Conservation (phyloP, 768 basidiomycete genomes). For the Hydnomerulius pinastri region DNA sequence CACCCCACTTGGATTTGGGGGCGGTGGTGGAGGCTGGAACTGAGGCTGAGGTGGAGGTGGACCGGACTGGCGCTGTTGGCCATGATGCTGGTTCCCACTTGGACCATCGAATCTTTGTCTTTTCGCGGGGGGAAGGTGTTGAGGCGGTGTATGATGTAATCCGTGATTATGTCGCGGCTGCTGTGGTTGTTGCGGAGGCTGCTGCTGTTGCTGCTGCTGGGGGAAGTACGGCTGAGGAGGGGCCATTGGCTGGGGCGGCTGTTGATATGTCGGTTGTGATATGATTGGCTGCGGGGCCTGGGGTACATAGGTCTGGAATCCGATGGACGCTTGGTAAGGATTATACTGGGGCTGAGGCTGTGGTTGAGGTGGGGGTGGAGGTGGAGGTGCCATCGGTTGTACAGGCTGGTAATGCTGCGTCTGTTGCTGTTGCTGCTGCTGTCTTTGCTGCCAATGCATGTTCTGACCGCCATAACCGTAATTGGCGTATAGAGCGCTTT, state of each 20-base stretch:
- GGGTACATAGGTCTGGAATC: conserved; percentile 67
- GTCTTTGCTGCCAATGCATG: conserved; percentile 64
- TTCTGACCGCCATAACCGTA: conserved; percentile 84
- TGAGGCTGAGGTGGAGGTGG: conserved; percentile 64
- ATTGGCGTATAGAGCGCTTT: conserved; percentile 85
- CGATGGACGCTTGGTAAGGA: conserved; percentile 71
- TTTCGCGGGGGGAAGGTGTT: conserved; percentile 90
- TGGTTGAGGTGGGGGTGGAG: conserved; percentile 54
- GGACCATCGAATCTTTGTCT: conserved; percentile 87
- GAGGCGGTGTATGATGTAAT: conserved; percentile 65
- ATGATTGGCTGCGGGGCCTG: conserved; percentile 57
- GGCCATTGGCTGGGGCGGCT: conserved; percentile 37
- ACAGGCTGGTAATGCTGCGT: conserved; percentile 51
- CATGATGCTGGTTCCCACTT: conserved; percentile 43
- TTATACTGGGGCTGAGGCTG: conserved; percentile 68
- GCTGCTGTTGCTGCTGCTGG: conserved; percentile 39
- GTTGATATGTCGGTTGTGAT: conserved; percentile 50
- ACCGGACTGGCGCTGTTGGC: conserved; percentile 46
- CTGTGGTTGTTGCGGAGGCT: conserved; percentile 28
- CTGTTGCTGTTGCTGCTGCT: conserved; percentile 56
- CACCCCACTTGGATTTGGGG: conserved; percentile 21
- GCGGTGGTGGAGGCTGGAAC: conserved; percentile 41
- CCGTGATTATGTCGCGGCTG: conserved; percentile 51
- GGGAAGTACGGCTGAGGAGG: conserved; percentile 44
- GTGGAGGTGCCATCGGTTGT: conserved; percentile 52